Evolutionary conservation across 352 stramenopile genomes (phyloP), one percentile per base, ranked within the genome.

Genomic region (Achlya hypogyna): DNA sequence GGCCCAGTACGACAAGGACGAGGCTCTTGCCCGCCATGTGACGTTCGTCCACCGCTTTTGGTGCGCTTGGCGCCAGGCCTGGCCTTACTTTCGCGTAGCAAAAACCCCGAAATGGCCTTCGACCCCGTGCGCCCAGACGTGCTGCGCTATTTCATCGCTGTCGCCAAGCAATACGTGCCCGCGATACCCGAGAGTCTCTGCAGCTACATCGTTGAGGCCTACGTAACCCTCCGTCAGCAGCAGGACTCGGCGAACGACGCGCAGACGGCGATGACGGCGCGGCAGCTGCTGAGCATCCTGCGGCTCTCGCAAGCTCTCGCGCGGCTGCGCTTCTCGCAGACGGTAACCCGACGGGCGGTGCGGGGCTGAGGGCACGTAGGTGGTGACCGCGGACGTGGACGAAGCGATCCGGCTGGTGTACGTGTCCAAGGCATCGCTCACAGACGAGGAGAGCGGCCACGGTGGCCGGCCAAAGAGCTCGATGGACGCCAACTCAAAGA

Each of bases 201-300:
- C 59, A 88, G 87, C 10, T 99, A 99, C 74, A 98, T 99, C 62
- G 97, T 99, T 22, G 96, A 99, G 72, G 96, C 96, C 5, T 99
- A 99, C 78, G 97, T 99, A 9, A 92, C 86, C 22, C 74, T 99
- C 32, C 88, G 97, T 2, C 87, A 97, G 65, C 89, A 98, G 72
- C 95, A 98, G 22, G 71, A 75, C 12, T 72, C 78, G 25, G 76
- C 74, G 23, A 93, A 95, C 63, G 79, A 95, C 59, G 91, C 97
- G 51, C 95, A 99, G 76, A 98, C 95, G 2, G 89, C 94, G 53
- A 99, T 99, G 95, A 99, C 97, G 5, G 95, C 97, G 31, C 88
- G 97, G 51, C 96, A 99, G 78, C 76, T 99, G 40, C 77, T 99
- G 29, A 99, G 96, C 74, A 99, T 99, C 72, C 78, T 99, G 32